These are phyloP conservation scores for Phaffia rhodozyma DNA, from an alignment of 1,284 basidiomycete species.

Conservation along the genomic window DNA sequence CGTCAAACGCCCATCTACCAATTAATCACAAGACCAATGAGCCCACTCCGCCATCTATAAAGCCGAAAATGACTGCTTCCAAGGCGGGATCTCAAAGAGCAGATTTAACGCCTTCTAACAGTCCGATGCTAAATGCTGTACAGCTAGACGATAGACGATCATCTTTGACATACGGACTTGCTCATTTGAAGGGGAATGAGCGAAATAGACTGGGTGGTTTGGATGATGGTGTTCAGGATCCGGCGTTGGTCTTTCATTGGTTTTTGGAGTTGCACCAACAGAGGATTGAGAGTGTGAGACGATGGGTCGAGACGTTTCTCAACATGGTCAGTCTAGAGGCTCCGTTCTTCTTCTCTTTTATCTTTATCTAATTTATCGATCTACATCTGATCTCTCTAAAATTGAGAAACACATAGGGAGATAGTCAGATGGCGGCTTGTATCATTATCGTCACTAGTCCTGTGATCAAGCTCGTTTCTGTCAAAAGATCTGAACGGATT, in stretches of 20 bases:
- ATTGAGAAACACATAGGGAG: neutral
- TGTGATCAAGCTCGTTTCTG: slow-evolving; percentile 1
- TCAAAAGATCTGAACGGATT: neutral
- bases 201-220: neutral
- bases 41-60: no score
- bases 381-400: no score
- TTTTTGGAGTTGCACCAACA: neutral
- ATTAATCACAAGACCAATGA: no score
- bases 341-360: neutral
- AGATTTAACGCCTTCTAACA: no score
- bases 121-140: neutral
- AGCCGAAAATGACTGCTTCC: no score
- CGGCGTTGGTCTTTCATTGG: neutral
- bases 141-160: neutral
- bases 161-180: neutral
- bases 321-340: neutral
- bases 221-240: neutral
- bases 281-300: neutral
- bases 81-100: no score
- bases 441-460: slow-evolving; percentile 5
- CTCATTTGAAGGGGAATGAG: neutral
- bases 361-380: no score
- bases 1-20: no score
- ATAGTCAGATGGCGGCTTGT: slow-evolving; percentile 11
- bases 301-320: slow-evolving; percentile 9